Conservation (phyloP, 352 stramenopile species). For the Pythium coloratum region DNA sequence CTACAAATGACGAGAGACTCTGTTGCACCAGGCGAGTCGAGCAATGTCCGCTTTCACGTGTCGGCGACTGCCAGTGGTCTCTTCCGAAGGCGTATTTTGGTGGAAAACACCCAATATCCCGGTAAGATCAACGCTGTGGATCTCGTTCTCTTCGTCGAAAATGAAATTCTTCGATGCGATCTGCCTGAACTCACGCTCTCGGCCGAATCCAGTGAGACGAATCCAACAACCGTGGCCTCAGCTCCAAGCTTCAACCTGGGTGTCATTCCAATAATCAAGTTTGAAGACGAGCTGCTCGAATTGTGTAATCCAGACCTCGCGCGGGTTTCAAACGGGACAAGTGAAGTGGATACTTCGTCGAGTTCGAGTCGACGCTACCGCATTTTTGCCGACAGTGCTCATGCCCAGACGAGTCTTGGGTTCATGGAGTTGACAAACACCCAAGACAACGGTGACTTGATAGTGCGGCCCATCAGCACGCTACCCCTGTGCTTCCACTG, state of each 20-base stretch:
- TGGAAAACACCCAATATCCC: slow-evolving; percentile 84
- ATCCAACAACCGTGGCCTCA: background rate
- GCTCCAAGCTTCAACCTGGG: slow-evolving; percentile 49
- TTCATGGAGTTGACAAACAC: slow-evolving; percentile 54
- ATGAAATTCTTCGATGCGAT: slow-evolving; percentile 50
- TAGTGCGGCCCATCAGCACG: slow-evolving; percentile 71
- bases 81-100: slow-evolving; percentile 76
- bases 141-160: slow-evolving; percentile 83
- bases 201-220: background rate
- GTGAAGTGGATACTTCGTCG: slow-evolving; percentile 33
- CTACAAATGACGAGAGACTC: slow-evolving; percentile 75
- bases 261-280: slow-evolving; percentile 64
- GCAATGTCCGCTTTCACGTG: slow-evolving; percentile 58
- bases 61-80: slow-evolving; percentile 72
- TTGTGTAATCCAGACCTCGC: background rate
- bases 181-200: slow-evolving; percentile 7
- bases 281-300: slow-evolving; percentile 55
- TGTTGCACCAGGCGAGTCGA: slow-evolving; percentile 57
- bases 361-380: slow-evolving; percentile 53
- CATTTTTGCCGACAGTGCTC: slow-evolving; percentile 41
- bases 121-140: slow-evolving; percentile 79
- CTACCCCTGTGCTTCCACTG: slow-evolving; percentile 68
- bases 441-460: slow-evolving; percentile 39
- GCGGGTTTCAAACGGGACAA: background rate
- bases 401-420: background rate